Evolutionary conservation across 2,329 filamentous ascomycete species (phyloP), one percentile per base, ranked within the genome.

Genomic region (Myotisia sp.): DNA sequence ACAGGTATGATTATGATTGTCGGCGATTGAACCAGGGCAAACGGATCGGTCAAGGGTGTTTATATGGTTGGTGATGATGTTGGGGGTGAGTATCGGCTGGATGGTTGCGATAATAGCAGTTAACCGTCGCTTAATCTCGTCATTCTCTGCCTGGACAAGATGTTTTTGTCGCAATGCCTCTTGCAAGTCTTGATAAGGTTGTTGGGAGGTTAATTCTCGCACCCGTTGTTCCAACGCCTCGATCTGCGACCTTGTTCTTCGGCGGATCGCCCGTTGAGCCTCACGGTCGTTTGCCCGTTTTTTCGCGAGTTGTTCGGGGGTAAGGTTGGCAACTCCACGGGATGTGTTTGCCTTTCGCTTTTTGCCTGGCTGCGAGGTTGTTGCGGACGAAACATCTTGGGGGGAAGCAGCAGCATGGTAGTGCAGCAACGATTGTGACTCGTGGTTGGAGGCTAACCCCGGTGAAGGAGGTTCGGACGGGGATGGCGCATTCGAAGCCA

Each of bases 271-370:
- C 31, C 83, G 71, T 54, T 92, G 83, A 19, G 83, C 84, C 55
- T 92, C 82, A 38, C 83, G 76, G 53, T 92, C 83, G 70, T 93
- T 93, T 49, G 83, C 82, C 43, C 86, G 71, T 64, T 93, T 94
- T 56, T 85, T 80, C 19, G 79, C 82, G 39, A 93, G 71, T 59
- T 93, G 86, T 41, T 86, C 80, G 4, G 84, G 80, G 7, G 83
- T 92, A 52, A 93, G 68, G 49, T 81, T 87, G 43, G 84, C 83
- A 37, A 92, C 85, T 43, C 81, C 85, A 45, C 84, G 74, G 39
- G 79, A 63, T 29, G 57, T 55, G 16, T 54, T 44, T 37, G 18
- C 26, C 14, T 29, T 19, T 19, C 39, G 29, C 22, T 41, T 41
- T 19, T 38, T 41, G 9, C 38, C 38, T 10, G 31, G 33, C 24